phyloP scores from a whole-genome alignment of 176 grass and related monocot genomes.

The Cenchrus fungigraminus region DNA sequence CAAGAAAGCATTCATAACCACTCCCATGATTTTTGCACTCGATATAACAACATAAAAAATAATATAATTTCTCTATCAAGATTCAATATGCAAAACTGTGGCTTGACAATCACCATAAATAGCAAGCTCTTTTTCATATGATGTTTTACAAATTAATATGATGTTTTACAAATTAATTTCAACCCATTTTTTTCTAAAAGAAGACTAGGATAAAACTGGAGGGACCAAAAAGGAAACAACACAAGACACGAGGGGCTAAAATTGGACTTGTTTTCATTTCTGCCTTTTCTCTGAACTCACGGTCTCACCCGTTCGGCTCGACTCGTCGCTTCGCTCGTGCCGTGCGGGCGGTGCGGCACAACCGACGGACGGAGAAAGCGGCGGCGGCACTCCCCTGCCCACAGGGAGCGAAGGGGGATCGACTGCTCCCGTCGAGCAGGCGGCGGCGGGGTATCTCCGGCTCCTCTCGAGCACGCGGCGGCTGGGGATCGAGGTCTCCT shows the following conservation, averaged over 20 bases:
- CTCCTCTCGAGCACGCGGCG: background rate
- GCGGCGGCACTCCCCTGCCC: background rate
- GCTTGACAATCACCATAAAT: no score
- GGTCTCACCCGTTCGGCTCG: no score
- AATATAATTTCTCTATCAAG: no score
- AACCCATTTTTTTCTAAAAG: no score
- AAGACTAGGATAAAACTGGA: no score
- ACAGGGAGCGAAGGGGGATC: background rate
- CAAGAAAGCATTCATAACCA: no score
- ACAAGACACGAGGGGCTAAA: background rate
- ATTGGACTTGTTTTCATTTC: background rate
- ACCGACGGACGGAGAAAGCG: background rate
- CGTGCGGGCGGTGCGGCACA: background rate
- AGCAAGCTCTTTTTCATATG: no score
- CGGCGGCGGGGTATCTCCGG: background rate
- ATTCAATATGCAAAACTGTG: no score
- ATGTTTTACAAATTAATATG: no score
- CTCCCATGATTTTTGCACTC: no score
- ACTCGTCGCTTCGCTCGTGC: background rate
- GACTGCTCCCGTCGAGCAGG: background rate
- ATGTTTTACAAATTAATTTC: no score
- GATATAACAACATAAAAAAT: no score
- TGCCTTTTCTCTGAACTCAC: background rate
- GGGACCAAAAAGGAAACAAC: background rate
- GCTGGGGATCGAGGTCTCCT: background rate